These are phyloP conservation scores for Suillus clintonianus DNA, from an alignment of 768 basidiomycete genomes.

Conservation along the genomic window DNA sequence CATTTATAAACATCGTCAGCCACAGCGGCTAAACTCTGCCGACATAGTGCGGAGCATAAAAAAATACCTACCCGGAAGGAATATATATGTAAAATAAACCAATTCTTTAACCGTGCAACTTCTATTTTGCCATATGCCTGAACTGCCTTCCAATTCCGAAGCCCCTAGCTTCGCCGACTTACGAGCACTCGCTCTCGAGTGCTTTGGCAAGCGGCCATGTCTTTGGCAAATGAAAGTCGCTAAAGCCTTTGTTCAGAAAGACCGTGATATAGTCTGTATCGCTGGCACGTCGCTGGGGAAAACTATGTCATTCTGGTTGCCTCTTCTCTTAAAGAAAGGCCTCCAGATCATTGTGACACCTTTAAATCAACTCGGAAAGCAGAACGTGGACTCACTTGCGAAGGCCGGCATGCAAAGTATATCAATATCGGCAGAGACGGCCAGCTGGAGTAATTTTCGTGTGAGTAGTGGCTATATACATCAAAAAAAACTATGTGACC, in stretches of 20 bases:
- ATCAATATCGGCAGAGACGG: neutral
- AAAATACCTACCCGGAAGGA: too few relatives aligned
- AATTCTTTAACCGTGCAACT: too few relatives aligned
- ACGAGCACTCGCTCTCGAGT: neutral
- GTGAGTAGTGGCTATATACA: neutral
- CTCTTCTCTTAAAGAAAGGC: neutral
- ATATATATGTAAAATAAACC: too few relatives aligned
- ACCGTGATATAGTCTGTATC: neutral
- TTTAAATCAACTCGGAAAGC: neutral
- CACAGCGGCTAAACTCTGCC: too few relatives aligned
- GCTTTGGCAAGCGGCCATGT: neutral
- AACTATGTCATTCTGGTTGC: neutral
- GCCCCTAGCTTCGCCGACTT: neutral
- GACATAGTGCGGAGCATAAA: too few relatives aligned
- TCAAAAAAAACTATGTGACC: too few relatives aligned
- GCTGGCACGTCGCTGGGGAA: neutral
- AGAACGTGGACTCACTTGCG: neutral
- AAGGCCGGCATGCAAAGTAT: neutral
- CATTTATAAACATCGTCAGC: too few relatives aligned
- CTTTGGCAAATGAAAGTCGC: neutral
- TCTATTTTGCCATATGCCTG: too few relatives aligned
- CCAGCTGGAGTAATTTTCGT: neutral
- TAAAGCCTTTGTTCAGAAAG: neutral
- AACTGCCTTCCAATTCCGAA: neutral
- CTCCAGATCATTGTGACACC: neutral